Conservation (phyloP, 208 protist species). For the Acanthamoeba castellanii region DNA sequence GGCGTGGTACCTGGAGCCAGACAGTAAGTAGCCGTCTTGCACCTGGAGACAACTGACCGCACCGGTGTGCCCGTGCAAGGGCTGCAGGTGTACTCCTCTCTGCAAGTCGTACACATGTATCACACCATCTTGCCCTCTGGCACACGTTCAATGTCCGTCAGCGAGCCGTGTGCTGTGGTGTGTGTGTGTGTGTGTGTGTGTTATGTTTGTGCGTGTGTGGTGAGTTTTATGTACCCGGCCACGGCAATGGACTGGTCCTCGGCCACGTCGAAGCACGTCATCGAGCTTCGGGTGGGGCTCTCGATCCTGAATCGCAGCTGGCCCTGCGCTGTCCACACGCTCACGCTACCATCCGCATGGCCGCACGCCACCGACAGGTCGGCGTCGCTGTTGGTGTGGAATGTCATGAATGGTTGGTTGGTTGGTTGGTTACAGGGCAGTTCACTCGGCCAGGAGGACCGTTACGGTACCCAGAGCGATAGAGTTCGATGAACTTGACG, state of each 20-base stretch:
- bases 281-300: neutral
- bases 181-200: neutral
- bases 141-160: too few species aligned
- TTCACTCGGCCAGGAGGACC: neutral
- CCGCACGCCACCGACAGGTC: neutral
- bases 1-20: neutral
- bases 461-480: neutral
- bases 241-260: neutral
- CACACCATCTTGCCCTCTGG: neutral
- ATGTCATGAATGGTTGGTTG: too few species aligned
- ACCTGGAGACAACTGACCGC: neutral
- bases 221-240: neutral
- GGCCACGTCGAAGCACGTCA: neutral
- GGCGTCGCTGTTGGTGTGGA: too few species aligned
- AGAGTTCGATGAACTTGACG: too few species aligned
- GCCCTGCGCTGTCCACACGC: neutral
- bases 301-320: neutral
- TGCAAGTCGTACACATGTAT: neutral
- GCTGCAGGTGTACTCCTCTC: neutral
- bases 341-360: neutral
- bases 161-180: neutral
- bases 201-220: neutral
- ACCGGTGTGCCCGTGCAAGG: neutral
- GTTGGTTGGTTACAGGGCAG: too few species aligned
- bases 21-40: neutral